Base-by-base conservation (phyloP, 108 stramenopile species). In the Seminavis robusta region DNA sequence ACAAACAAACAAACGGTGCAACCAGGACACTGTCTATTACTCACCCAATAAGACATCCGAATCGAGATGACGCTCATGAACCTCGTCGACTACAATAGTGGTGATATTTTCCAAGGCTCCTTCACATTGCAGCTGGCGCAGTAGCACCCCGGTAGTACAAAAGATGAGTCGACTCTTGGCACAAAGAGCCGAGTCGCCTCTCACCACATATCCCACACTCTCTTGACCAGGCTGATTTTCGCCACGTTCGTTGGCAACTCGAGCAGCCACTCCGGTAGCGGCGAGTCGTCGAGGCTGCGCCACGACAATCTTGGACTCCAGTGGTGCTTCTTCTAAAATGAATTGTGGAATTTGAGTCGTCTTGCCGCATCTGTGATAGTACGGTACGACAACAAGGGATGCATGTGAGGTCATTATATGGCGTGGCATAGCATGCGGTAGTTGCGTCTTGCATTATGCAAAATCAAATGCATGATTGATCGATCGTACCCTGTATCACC, bases 101-200 rank as follows among this genome's bases (percentile, higher is more conserved):
- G 94, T 83, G 24, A 99, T 73, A 27, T 71, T 74, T 28, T 84
- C 71, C 17, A 98, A 71, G 2, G 79, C 86, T 13, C 60, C 68
- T 24, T 94, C 83, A 32, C 73, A 64, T 56, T 95, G 95, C 4
- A 99, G 76, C 37, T 96, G 95, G 4, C 96, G 90, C 6, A 99
- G 83, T n/a, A 99, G 70, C 28, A 99, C 77, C 17, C 98, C 98
- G 13, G 96, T 98, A 5, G 98, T 98, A 60, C 97, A 96, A 64
- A 97, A 98, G 36, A 99, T 55, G 13, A 97, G 68, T 11, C 95
- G 67, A 17, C 95, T 96, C 36, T 65, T 49, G 16, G 85, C 37
- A 33, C 74, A 70, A 8, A 75, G 55, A 30, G 79, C 77, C 11
- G 79, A 73, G 56, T 96, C 92, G 19, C 94, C 90, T 20, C 97